phyloP scores from a whole-genome alignment of 73 alveolate species.

The Effrenium voratum region DNA sequence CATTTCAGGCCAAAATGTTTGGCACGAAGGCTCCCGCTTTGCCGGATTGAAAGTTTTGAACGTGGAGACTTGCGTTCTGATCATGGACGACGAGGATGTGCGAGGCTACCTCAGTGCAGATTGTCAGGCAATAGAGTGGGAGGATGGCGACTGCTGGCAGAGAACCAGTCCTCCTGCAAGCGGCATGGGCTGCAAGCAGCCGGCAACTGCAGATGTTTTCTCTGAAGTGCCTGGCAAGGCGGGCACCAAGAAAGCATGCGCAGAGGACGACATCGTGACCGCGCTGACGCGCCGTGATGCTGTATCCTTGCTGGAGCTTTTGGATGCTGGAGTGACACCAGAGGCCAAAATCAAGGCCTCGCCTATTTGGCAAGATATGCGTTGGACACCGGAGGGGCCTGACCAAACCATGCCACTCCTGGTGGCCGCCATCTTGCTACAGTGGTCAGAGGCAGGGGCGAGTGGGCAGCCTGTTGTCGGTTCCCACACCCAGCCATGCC shows the following conservation, averaged over 20 bases:
- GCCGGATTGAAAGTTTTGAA: slow-evolving; percentile 59
- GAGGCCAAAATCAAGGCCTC: neutral
- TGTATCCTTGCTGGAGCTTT: neutral
- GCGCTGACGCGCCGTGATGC: slow-evolving; percentile 38
- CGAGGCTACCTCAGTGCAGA: slow-evolving; percentile 77
- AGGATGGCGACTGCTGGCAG: slow-evolving; percentile 78
- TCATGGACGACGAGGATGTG: slow-evolving; percentile 69
- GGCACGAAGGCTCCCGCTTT: slow-evolving; percentile 54
- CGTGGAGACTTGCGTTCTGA: slow-evolving; percentile 45
- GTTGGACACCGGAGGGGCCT: slow-evolving; percentile 41
- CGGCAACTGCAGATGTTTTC: neutral
- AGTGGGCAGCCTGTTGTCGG: neutral
- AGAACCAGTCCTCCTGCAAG: neutral
- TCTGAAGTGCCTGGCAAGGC: neutral
- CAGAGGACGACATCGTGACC: neutral
- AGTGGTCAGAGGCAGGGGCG: slow-evolving; percentile 59
- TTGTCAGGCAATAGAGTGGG: slow-evolving; percentile 60
- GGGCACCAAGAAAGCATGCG: too few relatives aligned
- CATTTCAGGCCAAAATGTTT: slow-evolving; percentile 62
- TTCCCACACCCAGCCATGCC: neutral
- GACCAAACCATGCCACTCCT: neutral
- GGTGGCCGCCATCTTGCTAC: slow-evolving; percentile 65
- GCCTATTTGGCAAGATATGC: slow-evolving; percentile 15
- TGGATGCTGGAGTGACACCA: neutral
- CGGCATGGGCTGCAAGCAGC: neutral